phyloP scores from a whole-genome alignment of 2,329 filamentous ascomycete genomes.

The Aspergillus sp. region DNA sequence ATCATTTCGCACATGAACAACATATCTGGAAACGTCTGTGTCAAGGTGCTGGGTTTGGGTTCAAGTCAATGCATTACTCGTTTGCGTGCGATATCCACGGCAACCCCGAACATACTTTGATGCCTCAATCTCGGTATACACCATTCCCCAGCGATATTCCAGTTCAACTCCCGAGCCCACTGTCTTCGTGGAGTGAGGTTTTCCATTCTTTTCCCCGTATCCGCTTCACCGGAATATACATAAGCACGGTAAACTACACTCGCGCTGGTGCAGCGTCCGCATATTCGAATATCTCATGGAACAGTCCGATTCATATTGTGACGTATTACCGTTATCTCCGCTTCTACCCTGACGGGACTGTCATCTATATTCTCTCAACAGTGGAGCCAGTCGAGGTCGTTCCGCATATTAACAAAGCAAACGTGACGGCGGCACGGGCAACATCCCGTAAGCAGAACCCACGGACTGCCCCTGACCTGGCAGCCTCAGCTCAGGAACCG shows the following conservation, averaged over 20 bases:
- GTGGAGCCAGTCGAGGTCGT: slow-evolving; percentile 84
- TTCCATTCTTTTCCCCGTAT: slow-evolving; percentile 81
- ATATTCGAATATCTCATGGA: slow-evolving; percentile 70
- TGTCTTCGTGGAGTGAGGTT: slow-evolving; percentile 63
- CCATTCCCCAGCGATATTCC: slow-evolving; percentile 32
- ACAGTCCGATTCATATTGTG: slow-evolving; percentile 84
- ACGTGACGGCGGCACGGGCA: slow-evolving; percentile 50
- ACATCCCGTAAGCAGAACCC: slow-evolving; percentile 34
- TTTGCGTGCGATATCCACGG: slow-evolving; percentile 65
- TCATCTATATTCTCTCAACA: slow-evolving; percentile 77
- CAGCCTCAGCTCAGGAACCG: slow-evolving; percentile 33
- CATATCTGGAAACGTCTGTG: slow-evolving; percentile 81
- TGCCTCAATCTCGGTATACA: slow-evolving; percentile 32
- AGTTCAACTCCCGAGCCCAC: slow-evolving; percentile 34
- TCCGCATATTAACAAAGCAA: slow-evolving; percentile 73
- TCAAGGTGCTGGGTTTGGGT: slow-evolving; percentile 70
- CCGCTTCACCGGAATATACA: slow-evolving; percentile 94
- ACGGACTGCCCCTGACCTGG: slow-evolving; percentile 43
- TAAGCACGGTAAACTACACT: slow-evolving; percentile 93
- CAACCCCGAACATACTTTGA: slow-evolving; percentile 34
- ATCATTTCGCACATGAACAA: slow-evolving; percentile 79
- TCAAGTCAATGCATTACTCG: slow-evolving; percentile 77
- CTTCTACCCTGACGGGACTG: slow-evolving; percentile 87
- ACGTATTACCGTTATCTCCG: slow-evolving; percentile 97
- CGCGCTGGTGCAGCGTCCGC: slow-evolving; percentile 73